Evolutionary conservation across 108 stramenopile genomes (phyloP).

Genomic region (Aurantiochytrium sp.): DNA sequence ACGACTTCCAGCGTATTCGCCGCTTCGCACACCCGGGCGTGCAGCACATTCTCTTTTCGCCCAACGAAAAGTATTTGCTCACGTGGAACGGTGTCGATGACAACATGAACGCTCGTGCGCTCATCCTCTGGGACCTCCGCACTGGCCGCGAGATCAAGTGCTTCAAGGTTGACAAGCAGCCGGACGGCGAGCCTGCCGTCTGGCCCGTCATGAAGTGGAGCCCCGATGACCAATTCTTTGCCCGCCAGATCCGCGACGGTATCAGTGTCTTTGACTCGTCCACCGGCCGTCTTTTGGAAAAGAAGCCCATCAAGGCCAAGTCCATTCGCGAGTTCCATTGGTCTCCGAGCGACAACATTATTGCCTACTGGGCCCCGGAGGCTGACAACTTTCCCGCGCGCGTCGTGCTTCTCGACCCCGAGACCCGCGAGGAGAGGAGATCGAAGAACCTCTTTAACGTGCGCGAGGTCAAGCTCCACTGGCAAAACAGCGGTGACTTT

Average conservation of each 20-base stretch:
- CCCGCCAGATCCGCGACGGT: constrained; percentile 12
- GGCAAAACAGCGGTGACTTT: constrained; percentile 31
- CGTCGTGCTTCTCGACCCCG: constrained; percentile 17
- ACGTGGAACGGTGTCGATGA: constrained; percentile 25
- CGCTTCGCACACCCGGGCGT: constrained; percentile 29
- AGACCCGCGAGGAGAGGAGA: neutral
- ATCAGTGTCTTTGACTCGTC: constrained; percentile 13
- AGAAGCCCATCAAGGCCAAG: constrained; percentile 26
- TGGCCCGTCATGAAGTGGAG: constrained; percentile 25
- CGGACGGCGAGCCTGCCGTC: neutral
- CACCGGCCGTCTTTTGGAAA: neutral
- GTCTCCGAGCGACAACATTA: constrained; percentile 26
- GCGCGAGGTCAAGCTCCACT: constrained; percentile 24
- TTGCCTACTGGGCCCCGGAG: constrained; percentile 32
- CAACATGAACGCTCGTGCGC: neutral
- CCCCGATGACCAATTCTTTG: constrained; percentile 22
- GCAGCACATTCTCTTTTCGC: constrained; percentile 28
- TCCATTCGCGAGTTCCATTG: constrained; percentile 13
- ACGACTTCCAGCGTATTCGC: constrained; percentile 16
- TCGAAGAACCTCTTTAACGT: constrained; percentile 31
- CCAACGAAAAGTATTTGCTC: constrained; percentile 23
- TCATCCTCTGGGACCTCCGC: constrained; percentile 35
- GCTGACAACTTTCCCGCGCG: constrained; percentile 23
- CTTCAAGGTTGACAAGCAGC: constrained; percentile 10
- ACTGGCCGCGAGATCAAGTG: constrained; percentile 19